Conservation (phyloP, 2,329 filamentous ascomycete species). For the Monosporascus sp. region DNA sequence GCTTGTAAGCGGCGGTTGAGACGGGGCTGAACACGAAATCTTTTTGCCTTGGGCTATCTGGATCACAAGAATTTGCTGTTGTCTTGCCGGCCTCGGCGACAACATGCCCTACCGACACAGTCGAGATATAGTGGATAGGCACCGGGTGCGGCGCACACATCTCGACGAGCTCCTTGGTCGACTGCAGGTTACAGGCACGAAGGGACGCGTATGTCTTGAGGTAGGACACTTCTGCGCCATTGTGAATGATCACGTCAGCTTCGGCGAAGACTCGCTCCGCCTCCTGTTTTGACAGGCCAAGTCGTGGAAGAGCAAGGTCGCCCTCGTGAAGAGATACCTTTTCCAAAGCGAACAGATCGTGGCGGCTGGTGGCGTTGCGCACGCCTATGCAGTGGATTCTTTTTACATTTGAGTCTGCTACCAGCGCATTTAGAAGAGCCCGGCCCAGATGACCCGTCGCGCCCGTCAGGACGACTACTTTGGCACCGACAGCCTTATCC, state of each 20-base stretch:
- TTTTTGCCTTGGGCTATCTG: no score
- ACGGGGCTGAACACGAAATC: no score
- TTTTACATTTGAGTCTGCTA: conserved; percentile 22
- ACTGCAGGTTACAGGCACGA: conserved; percentile 26
- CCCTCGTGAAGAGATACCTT: conserved; percentile 2
- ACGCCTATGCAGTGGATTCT: conserved; percentile 38
- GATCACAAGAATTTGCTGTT: no score
- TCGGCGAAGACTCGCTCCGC: conserved; percentile 23
- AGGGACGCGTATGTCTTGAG: conserved; percentile 31
- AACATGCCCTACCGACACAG: conserved; percentile 14
- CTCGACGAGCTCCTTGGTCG: conserved; percentile 23
- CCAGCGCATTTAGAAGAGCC: conserved; percentile 31
- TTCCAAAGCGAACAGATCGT: background rate
- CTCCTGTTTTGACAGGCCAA: background rate
- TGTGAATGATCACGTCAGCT: conserved; percentile 44
- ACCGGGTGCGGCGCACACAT: conserved; percentile 14
- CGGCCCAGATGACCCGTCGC: conserved; percentile 35
- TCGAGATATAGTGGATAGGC: conserved; percentile 33
- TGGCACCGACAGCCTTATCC: no score
- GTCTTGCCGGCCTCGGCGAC: no score
- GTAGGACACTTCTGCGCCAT: conserved; percentile 34
- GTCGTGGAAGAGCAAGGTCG: conserved; percentile 1
- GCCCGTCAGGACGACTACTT: conserved; percentile 31
- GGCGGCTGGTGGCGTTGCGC: conserved; percentile 2
- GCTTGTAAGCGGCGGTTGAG: no score